Evolutionary conservation across 371 early-diverging fungal species (phyloP).

Genomic region (Circinella umbellata): DNA sequence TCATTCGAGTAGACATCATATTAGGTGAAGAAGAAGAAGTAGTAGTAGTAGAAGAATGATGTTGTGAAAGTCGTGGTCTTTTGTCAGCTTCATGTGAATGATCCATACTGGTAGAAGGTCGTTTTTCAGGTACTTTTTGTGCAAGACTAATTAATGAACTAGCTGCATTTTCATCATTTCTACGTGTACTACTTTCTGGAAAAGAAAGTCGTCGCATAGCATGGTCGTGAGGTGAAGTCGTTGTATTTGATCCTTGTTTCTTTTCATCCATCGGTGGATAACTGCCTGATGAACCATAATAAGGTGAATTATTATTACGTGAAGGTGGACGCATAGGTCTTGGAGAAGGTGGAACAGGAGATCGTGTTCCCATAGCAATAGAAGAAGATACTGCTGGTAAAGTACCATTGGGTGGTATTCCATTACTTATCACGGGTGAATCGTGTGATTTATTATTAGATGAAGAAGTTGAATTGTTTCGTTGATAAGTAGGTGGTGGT

Average conservation of each 20-base stretch:
- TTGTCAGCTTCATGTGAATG: constrained; percentile 9
- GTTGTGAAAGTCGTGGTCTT: constrained; percentile 8
- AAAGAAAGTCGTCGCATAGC: not conserved
- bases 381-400: not conserved
- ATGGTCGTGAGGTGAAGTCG: not conserved
- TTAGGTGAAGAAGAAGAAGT: not conserved
- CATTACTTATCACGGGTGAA: too few species aligned
- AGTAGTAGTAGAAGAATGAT: too few species aligned
- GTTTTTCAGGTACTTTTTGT: constrained; percentile 14
- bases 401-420: too few species aligned
- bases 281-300: not conserved
- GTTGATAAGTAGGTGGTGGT: constrained; percentile 11
- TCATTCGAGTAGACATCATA: constrained; percentile 5
- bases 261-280: not conserved
- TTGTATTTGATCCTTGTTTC: not conserved
- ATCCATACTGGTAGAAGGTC: not conserved
- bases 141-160: constrained; percentile 47
- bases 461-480: too few species aligned
- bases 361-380: constrained; percentile 1
- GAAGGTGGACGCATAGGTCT: constrained; percentile 13
- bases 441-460: too few species aligned
- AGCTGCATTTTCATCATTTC: constrained; percentile 40
- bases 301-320: constrained; percentile 9
- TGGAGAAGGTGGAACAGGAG: constrained; percentile 12
- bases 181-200: not conserved